Base-by-base conservation (phyloP, 768 basidiomycete genomes). In the Gymnopilus junonius region DNA sequence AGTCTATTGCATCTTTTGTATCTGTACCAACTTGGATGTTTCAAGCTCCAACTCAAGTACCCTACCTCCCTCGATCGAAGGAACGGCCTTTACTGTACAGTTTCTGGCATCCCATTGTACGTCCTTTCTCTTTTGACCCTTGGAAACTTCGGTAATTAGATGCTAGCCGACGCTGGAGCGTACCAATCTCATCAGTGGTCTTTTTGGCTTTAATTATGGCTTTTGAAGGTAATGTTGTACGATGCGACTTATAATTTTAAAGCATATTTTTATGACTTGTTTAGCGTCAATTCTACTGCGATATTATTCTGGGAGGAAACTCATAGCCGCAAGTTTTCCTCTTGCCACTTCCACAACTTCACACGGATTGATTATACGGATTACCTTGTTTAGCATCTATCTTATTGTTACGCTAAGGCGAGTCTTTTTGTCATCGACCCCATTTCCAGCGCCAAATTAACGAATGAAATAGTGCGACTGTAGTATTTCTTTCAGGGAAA, bases 61-160 rank as follows among this genome's bases (percentile, higher is more conserved):
- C 73, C 76, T 6, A 60, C 70, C 1, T 64, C 68, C 20, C 65
- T 79, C 20, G 63, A 66, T 32, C 69, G 71, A 2, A 59, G 72
- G 46, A 86, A 85, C 69, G 82, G 83, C 32, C 65, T 87, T 45
- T 87, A 86, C 72, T 87, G 87, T 67, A 76, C 78, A 15, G 68
- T 79, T n/a, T 65, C 69, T 21, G 63, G 66, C 10, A 65, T 69
- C 37, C 64, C 68, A 46, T 71, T 79, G 85, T 86, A 61, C 59
- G 83, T 72, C 20, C 32, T 35, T 25, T 12, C 7, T 7, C 11
- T 59, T 48, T 54, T 4, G 20, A 45, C 21, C 11, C 7, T 2
- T 25, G 21, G 29, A 17, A 21, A 29, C 42, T 37, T 3, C 58
- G 54, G 14, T 50, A 21, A 39, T 23, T 40, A 32, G 31, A 39